Evolutionary conservation across 2,329 filamentous ascomycete genomes (phyloP), one percentile per base, ranked within the genome.

Genomic region (Claviceps sp.): DNA sequence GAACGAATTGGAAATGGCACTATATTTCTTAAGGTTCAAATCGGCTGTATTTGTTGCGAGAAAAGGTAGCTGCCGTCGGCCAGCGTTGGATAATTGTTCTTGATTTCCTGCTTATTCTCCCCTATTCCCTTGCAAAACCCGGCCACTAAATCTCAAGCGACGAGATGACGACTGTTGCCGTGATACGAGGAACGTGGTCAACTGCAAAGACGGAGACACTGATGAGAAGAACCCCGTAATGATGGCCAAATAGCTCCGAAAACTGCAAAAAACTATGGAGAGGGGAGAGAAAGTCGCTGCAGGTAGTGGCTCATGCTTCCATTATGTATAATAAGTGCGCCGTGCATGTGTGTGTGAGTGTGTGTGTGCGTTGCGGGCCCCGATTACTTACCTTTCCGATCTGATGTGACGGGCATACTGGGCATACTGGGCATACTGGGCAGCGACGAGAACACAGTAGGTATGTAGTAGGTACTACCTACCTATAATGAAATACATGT

Each of bases 241-340:
- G 58, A 60, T 61, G 60, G 60, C 56, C 61, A 60, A 59, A 60
- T 63, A 62, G 60, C 61, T 61, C 57, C 63, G 57, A 62, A 64
- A 59, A 63, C 66, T 64, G 65, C 70, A 70, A 71, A 72, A 70
- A 60, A 64, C 65, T 26, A 16, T 44, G 20, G 42, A 7, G 42
- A 14, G 11, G 6, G 14, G 8, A 22, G 34, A 38, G 18, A 11
- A 14, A 37, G 59, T 62, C 57, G 61, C 62, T 62, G 63, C 58
- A 56, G 54, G 60, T 60, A 72, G 72, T 70, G 71, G 66, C 65
- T 72, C 70, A 63, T 63, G 65, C 22, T 47, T 40, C 61, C 63
- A 69, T 75, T 76, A 75, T 74, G 72, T 75, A 75, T 66, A 34
- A 4, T 11, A 30, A 30, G 30, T 30, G 30, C 30, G 30, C 30